Conservation (phyloP, 2,329 filamentous ascomycete genomes). For the Biscogniauxia sp. region DNA sequence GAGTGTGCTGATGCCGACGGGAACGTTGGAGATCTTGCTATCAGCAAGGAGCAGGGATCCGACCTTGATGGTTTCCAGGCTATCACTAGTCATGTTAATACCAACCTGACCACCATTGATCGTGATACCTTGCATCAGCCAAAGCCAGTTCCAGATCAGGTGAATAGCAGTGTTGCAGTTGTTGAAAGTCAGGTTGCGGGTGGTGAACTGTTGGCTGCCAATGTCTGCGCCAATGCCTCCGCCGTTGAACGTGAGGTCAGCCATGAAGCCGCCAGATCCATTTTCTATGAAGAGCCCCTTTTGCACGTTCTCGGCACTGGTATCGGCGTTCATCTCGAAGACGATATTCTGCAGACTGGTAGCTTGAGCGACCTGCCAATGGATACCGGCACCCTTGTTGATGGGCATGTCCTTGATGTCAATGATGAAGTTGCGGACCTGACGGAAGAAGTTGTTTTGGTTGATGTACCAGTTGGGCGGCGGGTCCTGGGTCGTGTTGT, state of each 20-base stretch:
- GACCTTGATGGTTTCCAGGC: conserved; percentile 65
- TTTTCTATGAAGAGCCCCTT: conserved; percentile 84
- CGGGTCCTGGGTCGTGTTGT: conserved; percentile 36
- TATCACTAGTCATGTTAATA: conserved; percentile 72
- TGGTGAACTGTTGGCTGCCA: conserved; percentile 85
- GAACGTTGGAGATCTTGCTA: conserved; percentile 73
- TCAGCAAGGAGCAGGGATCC: conserved; percentile 84
- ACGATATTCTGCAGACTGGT: conserved; percentile 78
- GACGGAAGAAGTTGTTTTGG: conserved; percentile 81
- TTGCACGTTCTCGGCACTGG: conserved; percentile 63
- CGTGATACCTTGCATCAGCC: conserved; percentile 72
- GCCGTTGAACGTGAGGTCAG: conserved; percentile 79
- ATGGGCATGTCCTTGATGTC: conserved; percentile 67
- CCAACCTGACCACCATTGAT: conserved; percentile 76
- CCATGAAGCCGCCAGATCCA: conserved; percentile 80
- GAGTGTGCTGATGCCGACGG: conserved; percentile 72
- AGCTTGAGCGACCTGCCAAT: conserved; percentile 85
- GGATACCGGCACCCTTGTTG: conserved; percentile 65
- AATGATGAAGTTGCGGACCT: conserved; percentile 78
- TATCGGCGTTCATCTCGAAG: conserved; percentile 73
- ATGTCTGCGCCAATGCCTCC: conserved; percentile 76
- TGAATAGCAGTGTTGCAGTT: conserved; percentile 78
- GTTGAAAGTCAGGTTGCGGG: conserved; percentile 79
- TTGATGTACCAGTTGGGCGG: conserved; percentile 77
- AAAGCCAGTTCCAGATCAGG: conserved; percentile 92